These are phyloP conservation scores for Graphilbum fragrans DNA, from an alignment of 2,329 filamentous ascomycete genomes.

Conservation along the genomic window DNA sequence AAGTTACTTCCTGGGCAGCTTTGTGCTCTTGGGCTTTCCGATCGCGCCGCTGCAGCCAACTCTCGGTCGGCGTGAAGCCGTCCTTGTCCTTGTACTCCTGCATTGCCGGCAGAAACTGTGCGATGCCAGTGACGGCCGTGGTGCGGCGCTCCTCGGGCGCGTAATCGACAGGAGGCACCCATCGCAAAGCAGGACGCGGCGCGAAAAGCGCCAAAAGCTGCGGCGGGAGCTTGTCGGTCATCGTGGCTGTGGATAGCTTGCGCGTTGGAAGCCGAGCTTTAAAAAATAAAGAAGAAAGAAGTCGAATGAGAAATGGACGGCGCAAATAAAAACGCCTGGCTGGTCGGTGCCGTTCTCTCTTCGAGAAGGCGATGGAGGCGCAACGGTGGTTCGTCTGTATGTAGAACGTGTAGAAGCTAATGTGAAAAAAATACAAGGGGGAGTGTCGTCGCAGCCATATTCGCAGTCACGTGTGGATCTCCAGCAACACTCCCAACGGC, in stretches of 20 bases:
- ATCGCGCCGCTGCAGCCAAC: slow-evolving; percentile 81
- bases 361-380: too few species aligned
- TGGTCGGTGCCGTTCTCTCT: background rate
- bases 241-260: too few species aligned
- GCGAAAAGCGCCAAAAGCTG: slow-evolving; percentile 91
- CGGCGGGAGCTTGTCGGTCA: slow-evolving; percentile 94
- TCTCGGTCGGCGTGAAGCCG: slow-evolving; percentile 72
- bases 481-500: too few species aligned
- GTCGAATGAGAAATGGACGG: background rate
- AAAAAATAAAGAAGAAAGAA: background rate
- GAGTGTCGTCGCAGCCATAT: too few species aligned
- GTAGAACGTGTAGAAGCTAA: too few species aligned
- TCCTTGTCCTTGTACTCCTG: slow-evolving; percentile 69
- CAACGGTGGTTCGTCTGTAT: too few species aligned
- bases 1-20: slow-evolving; percentile 48
- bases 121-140: slow-evolving; percentile 59
- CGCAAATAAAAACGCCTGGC: background rate
- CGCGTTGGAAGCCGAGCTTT: background rate
- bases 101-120: slow-evolving; percentile 60
- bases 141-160: slow-evolving; percentile 74
- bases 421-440: too few species aligned
- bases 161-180: slow-evolving; percentile 71
- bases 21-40: slow-evolving; percentile 73
- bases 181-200: slow-evolving; percentile 82
- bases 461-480: too few species aligned